A percentile compares a stretch with the other conserved stretches of the same genome.
Evolutionary conservation across 1,284 basidiomycete species (phyloP).

Genomic region (Malassezia yamatoensis): DNA sequence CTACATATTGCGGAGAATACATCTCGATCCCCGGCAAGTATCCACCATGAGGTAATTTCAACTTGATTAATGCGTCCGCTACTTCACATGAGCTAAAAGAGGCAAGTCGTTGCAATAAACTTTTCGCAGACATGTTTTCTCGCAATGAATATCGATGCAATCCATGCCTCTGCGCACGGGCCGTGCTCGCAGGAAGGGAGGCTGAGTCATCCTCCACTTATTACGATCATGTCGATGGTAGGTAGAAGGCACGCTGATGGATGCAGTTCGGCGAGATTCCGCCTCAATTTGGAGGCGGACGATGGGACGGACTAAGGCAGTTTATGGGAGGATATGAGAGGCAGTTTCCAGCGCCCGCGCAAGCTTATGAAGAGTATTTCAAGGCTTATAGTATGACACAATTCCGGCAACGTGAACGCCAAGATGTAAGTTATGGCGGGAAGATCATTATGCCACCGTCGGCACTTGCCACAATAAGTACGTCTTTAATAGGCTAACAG

Average conservation of each 20-base stretch:
- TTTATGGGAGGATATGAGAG: conserved; percentile 31
- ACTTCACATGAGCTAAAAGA: conserved; percentile 15
- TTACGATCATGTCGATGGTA: conserved; percentile 13
- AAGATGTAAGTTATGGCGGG: conserved; percentile 85
- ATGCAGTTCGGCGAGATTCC: conserved; percentile 13
- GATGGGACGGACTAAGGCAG: conserved; percentile 19
- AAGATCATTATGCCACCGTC: conserved; percentile 99
- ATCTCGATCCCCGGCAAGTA: conserved; percentile 68
- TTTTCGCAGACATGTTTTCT: neutral
- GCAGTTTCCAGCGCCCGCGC: conserved; percentile 30
- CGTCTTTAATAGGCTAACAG: conserved; percentile 27
- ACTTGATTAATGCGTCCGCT: conserved; percentile 80
- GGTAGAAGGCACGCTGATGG: neutral
- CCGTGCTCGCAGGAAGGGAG: neutral
- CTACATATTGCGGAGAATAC: conserved; percentile 51
- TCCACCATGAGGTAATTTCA: conserved; percentile 66
- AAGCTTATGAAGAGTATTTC: conserved; percentile 45
- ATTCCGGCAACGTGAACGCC: conserved; percentile 67
- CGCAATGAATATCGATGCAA: too few relatives aligned
- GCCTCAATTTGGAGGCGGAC: neutral
- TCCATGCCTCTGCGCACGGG: neutral
- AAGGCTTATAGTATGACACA: conserved; percentile 71
- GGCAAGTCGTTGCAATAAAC: conserved; percentile 3
- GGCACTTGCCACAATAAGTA: conserved; percentile 72
- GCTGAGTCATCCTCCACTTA: neutral